Conservation (phyloP, 352 stramenopile species). For the Globisporangium barbulae region DNA sequence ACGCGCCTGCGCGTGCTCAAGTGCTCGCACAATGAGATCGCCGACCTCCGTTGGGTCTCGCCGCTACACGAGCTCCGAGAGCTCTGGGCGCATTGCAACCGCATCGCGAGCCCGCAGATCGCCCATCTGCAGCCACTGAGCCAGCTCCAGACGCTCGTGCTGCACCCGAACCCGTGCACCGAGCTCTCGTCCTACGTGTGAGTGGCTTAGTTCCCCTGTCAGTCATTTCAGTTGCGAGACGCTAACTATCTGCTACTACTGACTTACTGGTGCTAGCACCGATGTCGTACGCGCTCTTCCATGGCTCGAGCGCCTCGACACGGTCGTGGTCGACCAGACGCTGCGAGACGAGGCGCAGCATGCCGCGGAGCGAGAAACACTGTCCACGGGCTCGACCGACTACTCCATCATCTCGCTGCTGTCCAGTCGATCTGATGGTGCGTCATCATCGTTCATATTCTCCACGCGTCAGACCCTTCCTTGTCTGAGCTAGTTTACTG, state of each 20-base stretch:
- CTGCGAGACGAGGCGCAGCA: constrained; percentile 45
- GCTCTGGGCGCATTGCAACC: constrained; percentile 61
- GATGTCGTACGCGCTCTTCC: constrained; percentile 38
- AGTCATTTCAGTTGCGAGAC: no score
- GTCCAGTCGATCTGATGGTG: constrained; percentile 23
- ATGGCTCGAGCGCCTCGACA: constrained; percentile 51
- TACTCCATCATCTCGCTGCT: constrained; percentile 32
- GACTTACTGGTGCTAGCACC: constrained; percentile 14
- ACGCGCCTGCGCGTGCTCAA: constrained; percentile 44
- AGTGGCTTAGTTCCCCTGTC: neutral
- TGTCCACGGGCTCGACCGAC: constrained; percentile 38
- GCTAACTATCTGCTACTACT: neutral
- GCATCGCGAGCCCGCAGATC: constrained; percentile 45
- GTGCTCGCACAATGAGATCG: constrained; percentile 54
- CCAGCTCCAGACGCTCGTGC: constrained; percentile 43
- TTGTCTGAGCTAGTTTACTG: no score
- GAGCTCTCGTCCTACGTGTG: constrained; percentile 46
- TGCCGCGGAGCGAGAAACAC: constrained; percentile 24
- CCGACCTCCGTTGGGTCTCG: constrained; percentile 40
- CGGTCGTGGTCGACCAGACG: constrained; percentile 35
- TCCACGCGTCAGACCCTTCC: no score
- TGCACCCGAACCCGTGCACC: constrained; percentile 74
- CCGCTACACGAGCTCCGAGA: constrained; percentile 35
- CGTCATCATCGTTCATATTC: neutral
- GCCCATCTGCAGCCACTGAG: constrained; percentile 38